These are phyloP conservation scores for Pseudofabraea citricarpa DNA, from an alignment of 2,329 filamentous ascomycete species.

Conservation along the genomic window DNA sequence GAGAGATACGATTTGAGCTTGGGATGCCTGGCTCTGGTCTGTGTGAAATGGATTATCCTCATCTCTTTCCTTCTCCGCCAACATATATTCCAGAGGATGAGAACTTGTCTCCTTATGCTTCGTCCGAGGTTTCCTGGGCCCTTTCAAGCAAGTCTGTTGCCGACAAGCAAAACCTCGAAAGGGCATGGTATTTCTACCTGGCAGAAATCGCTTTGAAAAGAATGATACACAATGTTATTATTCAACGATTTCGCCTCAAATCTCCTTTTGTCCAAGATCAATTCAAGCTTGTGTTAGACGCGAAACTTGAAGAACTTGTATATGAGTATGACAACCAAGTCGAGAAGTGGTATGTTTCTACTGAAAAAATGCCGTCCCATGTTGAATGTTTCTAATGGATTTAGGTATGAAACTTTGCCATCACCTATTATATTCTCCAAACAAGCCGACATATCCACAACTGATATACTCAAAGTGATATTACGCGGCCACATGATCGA, in stretches of 20 bases:
- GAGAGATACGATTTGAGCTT: not conserved
- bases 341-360: not conserved
- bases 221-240: not conserved
- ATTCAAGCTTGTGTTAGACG: not conserved
- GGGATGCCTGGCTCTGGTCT: not conserved
- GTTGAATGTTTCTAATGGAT: no score
- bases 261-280: no score
- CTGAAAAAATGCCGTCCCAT: no score
- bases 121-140: not conserved
- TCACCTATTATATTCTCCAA: not conserved
- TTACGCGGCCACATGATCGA: not conserved
- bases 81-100: not conserved
- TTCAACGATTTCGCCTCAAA: not conserved
- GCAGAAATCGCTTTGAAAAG: conserved; percentile 1
- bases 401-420: conserved; percentile 2
- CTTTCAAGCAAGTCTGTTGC: not conserved
- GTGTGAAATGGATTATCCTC: conserved; percentile 2
- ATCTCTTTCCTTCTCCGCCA: not conserved
- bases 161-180: not conserved
- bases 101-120: not conserved
- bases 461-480: not conserved
- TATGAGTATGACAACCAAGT: not conserved
- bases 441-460: not conserved
- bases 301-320: not conserved
- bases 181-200: conserved; percentile 1